These are phyloP conservation scores for Colletotrichum eremochloae DNA, from an alignment of 2,329 filamentous ascomycete species.

Conservation along the genomic window DNA sequence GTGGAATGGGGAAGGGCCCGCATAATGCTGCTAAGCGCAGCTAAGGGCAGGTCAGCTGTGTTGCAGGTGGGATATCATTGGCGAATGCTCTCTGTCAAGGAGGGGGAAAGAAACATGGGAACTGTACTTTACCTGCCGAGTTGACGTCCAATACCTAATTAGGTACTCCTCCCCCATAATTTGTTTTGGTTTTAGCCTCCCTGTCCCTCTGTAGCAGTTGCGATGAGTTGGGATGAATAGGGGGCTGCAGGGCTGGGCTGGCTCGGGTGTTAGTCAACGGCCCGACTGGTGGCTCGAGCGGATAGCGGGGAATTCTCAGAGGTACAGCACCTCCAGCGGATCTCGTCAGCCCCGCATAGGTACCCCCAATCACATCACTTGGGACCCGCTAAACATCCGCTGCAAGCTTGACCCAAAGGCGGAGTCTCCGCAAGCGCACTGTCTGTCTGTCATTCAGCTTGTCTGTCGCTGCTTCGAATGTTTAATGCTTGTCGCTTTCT, in stretches of 20 bases:
- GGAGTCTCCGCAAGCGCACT: slow-evolving; percentile 39
- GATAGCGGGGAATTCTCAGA: slow-evolving; percentile 30
- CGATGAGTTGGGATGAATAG: background rate
- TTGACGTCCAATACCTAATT: background rate
- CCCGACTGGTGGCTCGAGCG: slow-evolving; percentile 41
- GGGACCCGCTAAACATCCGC: slow-evolving; percentile 25
- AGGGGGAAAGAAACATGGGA: slow-evolving; percentile 9
- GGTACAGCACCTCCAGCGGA: background rate
- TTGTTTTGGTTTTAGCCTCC: background rate
- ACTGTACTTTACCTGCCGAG: too few species aligned
- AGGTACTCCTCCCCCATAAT: too few species aligned
- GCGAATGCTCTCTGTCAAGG: slow-evolving; percentile 14
- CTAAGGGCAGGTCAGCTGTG: slow-evolving; percentile 14
- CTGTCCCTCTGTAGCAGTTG: background rate
- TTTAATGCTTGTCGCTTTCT: background rate
- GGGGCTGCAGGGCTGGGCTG: too few species aligned
- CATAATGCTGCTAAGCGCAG: slow-evolving; percentile 7
- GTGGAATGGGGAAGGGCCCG: slow-evolving; percentile 5
- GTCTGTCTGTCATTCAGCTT: background rate
- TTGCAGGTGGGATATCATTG: slow-evolving; percentile 4
- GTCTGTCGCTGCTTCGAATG: background rate
- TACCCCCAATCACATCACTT: slow-evolving; percentile 13
- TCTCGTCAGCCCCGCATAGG: slow-evolving; percentile 21
- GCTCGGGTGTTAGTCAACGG: slow-evolving; percentile 20
- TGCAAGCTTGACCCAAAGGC: slow-evolving; percentile 6